These are phyloP conservation scores for Epichloe glyceriae DNA, from an alignment of 2,329 filamentous ascomycete genomes.

Conservation along the genomic window DNA sequence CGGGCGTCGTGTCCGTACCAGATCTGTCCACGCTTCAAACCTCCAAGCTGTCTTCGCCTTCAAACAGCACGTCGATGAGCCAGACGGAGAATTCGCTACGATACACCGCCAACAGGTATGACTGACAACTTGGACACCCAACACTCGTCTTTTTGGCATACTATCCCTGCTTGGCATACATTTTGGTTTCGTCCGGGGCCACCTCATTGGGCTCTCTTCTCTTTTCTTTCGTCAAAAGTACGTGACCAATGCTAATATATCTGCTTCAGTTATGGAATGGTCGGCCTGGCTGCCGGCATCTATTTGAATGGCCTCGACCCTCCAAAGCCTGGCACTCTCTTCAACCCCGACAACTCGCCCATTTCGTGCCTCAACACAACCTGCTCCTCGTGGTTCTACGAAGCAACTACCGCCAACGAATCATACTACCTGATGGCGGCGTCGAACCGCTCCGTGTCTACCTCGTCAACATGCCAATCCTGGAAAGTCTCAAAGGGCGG, in stretches of 20 bases:
- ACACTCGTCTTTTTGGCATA: no score
- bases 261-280: not conserved
- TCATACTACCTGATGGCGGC: conserved; percentile 13
- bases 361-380: conserved; percentile 20
- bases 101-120: conserved; percentile 28
- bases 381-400: conserved; percentile 26
- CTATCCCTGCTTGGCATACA: no score
- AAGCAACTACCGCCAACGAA: conserved; percentile 12
- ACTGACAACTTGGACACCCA: no score
- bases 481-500: conserved; percentile 20
- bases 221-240: not conserved
- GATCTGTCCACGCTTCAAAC: conserved; percentile 23
- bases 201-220: not conserved
- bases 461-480: conserved; percentile 16
- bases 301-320: conserved; percentile 6
- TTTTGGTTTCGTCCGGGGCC: no score
- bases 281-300: conserved; percentile 13
- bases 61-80: not conserved
- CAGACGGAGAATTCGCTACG: conserved; percentile 20
- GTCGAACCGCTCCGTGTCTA: conserved; percentile 20
- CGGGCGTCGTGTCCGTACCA: conserved; percentile 23
- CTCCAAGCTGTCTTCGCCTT: conserved; percentile 12
- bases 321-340: conserved; percentile 19
- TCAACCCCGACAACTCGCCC: conserved; percentile 14
- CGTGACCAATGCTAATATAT: not conserved